A percentile compares a stretch with the other conserved stretches of the same genome.
Conservation (phyloP, 306 rosid species). For the Dryas drummondii region DNA sequence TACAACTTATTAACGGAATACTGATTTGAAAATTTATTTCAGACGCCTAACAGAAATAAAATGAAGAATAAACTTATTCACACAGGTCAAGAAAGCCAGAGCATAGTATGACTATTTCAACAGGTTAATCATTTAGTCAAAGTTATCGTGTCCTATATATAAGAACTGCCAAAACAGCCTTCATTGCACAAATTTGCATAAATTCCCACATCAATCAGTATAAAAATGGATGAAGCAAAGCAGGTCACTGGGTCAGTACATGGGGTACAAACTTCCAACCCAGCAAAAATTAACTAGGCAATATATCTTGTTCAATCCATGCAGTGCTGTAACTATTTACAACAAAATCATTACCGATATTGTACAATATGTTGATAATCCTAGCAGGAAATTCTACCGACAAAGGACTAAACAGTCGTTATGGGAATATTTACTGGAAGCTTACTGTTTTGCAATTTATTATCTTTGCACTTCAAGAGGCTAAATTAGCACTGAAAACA, state of each 20-base stretch:
- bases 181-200: background rate
- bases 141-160: background rate
- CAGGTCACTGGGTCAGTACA: background rate
- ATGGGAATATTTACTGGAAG: background rate
- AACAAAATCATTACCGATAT: background rate
- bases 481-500: slow-evolving; percentile 13
- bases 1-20: background rate
- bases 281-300: background rate
- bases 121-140: background rate
- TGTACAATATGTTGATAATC: background rate
- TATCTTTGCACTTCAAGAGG: background rate
- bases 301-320: background rate
- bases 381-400: background rate
- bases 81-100: background rate
- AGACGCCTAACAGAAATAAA: background rate
- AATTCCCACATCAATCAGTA: background rate
- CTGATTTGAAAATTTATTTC: background rate
- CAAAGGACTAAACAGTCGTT: background rate
- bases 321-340: background rate
- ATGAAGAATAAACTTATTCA: background rate
- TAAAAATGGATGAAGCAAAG: background rate
- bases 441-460: background rate
- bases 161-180: background rate
- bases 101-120: background rate
- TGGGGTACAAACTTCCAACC: background rate